Base-by-base conservation (phyloP, 352 stramenopile genomes). In the Phytopythium helicoides region DNA sequence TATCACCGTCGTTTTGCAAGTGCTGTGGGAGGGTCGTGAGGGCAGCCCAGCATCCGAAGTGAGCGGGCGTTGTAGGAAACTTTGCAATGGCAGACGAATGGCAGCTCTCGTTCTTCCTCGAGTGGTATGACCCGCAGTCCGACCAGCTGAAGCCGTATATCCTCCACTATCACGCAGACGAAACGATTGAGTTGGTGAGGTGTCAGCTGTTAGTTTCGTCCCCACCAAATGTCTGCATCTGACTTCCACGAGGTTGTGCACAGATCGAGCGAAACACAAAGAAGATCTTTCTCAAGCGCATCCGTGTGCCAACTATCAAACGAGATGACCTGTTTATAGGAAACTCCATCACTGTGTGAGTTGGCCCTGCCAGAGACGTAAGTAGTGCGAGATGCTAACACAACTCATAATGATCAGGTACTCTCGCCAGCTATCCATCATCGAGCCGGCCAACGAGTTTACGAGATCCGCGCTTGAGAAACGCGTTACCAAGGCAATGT, bases 111-210 rank as follows among this genome's bases (percentile, higher is more conserved):
- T 89, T 90, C 61, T 83, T 89, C 25, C 66, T 86, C 46, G 77
- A 93, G 65, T 93, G 82, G 82, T 68, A 81, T 52, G 80, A 93
- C 51, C 73, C 80, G 3, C 82, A 93, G 51, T 81, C 76, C 7
- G 72, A 78, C 38, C 63, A 87, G 40, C 68, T 73, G 55, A 86
- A 89, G 53, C 66, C 64, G 18, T 93, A 86, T 61, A 72, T 89
- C 42, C 69, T 93, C 50, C 71, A 87, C 54, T 91, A 86, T 58
- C 77, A 87, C 47, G 67, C 66, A 55, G 78, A 89, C 49, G 64
- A 86, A 44, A 89, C 82, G 1, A 47, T 91, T 25, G 82, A 93
- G 41, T 70, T 93, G 33, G 80, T 93, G 70, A 42, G 23, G 40
- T 40, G 3, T 33, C 34, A 16, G 28, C 1, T 38, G 12, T 49